Evolutionary conservation across 2,329 filamentous ascomycete genomes (phyloP).

Genomic region (Hawksworthiomyces lignivorus): DNA sequence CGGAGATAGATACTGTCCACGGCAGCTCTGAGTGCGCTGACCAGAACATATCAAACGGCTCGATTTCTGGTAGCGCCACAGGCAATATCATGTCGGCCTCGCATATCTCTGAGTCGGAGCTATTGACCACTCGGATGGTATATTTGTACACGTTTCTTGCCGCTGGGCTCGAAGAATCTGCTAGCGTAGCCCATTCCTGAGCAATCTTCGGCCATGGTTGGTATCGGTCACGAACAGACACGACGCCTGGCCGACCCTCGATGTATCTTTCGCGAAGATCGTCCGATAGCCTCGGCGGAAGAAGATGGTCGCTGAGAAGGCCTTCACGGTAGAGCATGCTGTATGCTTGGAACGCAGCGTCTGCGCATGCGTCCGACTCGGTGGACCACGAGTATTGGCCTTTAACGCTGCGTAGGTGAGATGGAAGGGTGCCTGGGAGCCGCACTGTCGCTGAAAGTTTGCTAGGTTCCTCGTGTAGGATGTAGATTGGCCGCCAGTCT

Average conservation of each 20-base stretch:
- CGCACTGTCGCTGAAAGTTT: constrained; percentile 52
- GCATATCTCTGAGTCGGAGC: constrained; percentile 21
- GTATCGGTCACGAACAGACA: constrained; percentile 29
- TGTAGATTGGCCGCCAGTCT: constrained; percentile 61
- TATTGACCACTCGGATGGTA: constrained; percentile 27
- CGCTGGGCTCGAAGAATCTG: not conserved
- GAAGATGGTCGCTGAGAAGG: constrained; percentile 68
- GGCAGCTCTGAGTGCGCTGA: constrained; percentile 20
- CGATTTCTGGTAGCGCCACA: constrained; percentile 28
- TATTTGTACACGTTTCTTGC: constrained; percentile 21
- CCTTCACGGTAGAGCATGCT: constrained; percentile 59
- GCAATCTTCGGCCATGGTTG: constrained; percentile 42
- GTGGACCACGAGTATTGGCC: constrained; percentile 56
- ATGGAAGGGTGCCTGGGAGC: constrained; percentile 64
- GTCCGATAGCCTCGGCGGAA: constrained; percentile 45
- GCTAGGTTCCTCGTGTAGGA: constrained; percentile 33
- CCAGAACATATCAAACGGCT: constrained; percentile 33
- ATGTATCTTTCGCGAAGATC: constrained; percentile 22
- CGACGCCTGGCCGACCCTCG: constrained; percentile 28
- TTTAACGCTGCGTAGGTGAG: constrained; percentile 44
- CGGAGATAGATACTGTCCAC: constrained; percentile 29
- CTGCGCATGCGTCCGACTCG: constrained; percentile 65
- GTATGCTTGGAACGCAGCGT: constrained; percentile 79
- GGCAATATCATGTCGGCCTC: constrained; percentile 39
- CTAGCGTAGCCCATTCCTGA: constrained; percentile 28